phyloP scores from a whole-genome alignment of 225 moss, liverwort and hornwort species.

The Ulota crispa region DNA sequence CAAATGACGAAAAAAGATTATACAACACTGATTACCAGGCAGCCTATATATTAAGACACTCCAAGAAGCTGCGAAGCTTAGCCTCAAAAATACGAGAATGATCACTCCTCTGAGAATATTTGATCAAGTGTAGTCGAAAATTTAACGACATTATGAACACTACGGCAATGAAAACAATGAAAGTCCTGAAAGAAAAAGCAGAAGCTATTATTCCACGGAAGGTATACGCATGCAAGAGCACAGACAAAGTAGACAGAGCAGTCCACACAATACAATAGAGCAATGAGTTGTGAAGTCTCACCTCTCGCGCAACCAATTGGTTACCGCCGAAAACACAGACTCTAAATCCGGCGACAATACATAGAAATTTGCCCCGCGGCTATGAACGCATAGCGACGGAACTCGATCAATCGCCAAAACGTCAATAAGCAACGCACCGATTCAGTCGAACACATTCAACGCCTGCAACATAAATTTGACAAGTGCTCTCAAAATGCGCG shows the following conservation, averaged over 20 bases:
- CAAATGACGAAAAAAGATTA: not conserved
- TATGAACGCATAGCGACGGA: not conserved
- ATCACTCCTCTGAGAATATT: not conserved
- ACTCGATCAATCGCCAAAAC: not conserved
- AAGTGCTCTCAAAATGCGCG: not conserved
- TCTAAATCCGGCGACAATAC: conserved; percentile 18
- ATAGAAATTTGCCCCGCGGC: conserved; percentile 10
- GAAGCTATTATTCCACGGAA: not conserved
- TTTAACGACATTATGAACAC: not conserved
- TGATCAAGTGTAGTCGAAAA: not conserved
- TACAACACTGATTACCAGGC: conserved; percentile 2
- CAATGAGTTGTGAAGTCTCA: conserved; percentile 15
- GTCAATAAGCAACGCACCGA: not conserved
- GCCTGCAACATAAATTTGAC: not conserved
- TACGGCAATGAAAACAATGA: not conserved
- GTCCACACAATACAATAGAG: not conserved
- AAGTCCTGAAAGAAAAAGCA: not conserved
- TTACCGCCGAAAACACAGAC: not conserved
- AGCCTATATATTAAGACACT: not conserved
- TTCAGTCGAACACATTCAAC: conserved; percentile 14
- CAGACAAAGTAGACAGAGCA: not conserved
- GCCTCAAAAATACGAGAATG: not conserved
- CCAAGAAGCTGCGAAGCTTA: not conserved
- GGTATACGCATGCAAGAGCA: not conserved
- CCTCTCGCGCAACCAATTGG: conserved; percentile 28